Conservation (phyloP, 2,329 filamentous ascomycete species). For the Hymenoscyphus fraxineus region DNA sequence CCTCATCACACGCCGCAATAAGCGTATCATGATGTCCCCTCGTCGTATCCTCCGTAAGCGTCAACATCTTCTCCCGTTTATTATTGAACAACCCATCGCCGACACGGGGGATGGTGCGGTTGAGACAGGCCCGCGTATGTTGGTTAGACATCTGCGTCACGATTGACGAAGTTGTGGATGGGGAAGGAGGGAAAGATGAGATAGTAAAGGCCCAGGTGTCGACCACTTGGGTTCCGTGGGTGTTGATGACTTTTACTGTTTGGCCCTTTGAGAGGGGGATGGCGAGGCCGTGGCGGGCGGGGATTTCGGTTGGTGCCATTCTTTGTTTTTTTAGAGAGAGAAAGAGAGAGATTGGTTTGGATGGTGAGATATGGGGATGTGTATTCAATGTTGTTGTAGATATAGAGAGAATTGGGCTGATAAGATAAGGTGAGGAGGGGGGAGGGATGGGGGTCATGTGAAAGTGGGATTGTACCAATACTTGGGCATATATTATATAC, state of each 20-base stretch:
- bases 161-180: conserved; percentile 4
- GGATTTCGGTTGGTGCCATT: conserved; percentile 10
- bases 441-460: not conserved
- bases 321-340: not conserved
- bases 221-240: conserved; percentile 21
- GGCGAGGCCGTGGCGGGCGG: conserved; percentile 20
- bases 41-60: conserved; percentile 24
- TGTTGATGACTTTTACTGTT: conserved; percentile 22
- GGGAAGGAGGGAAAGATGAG: conserved; percentile 16
- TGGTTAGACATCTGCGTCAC: conserved; percentile 24
- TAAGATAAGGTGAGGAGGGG: not conserved
- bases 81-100: conserved; percentile 25
- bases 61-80: conserved; percentile 22
- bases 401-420: not conserved
- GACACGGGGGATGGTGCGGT: conserved; percentile 22
- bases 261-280: conserved; percentile 13
- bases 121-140: conserved; percentile 27
- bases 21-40: conserved; percentile 26
- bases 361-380: not conserved
- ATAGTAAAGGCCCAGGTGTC: conserved; percentile 28
- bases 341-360: not conserved
- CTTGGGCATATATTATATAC: not conserved
- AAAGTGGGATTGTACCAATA: not conserved
- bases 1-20: conserved; percentile 27
- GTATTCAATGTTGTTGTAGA: not conserved